Percentiles rank a stretch among this genome's conserved stretches.
Conservation (phyloP, 2,329 filamentous ascomycete species). For the Penicillium verrucosum region DNA sequence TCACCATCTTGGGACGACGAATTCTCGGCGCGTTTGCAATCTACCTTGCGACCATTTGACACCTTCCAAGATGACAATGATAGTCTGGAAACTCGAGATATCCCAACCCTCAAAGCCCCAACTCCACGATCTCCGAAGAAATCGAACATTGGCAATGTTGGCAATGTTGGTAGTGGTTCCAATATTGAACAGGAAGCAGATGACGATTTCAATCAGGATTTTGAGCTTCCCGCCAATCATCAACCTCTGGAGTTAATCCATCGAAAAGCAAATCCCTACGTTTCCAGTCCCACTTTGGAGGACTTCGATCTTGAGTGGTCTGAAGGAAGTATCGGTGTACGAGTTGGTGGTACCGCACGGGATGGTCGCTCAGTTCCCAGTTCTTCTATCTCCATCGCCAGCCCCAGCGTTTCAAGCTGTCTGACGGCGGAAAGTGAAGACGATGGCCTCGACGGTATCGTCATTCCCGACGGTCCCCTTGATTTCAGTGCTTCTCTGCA, state of each 20-base stretch:
- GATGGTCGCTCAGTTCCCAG: slow-evolving; percentile 77
- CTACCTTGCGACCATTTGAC: slow-evolving; percentile 56
- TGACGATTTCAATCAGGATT: slow-evolving; percentile 68
- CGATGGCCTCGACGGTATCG: slow-evolving; percentile 83
- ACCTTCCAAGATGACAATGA: slow-evolving; percentile 62
- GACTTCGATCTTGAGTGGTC: slow-evolving; percentile 84
- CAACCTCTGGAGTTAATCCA: slow-evolving; percentile 60
- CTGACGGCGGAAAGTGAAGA: slow-evolving; percentile 91
- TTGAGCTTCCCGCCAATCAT: slow-evolving; percentile 67
- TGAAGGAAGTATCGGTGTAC: slow-evolving; percentile 86
- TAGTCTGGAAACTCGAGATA: slow-evolving; percentile 61
- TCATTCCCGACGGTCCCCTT: slow-evolving; percentile 78
- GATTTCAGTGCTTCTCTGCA: slow-evolving; percentile 77
- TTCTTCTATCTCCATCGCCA: slow-evolving; percentile 83
- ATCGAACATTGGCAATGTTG: slow-evolving; percentile 40
- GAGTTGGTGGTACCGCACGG: slow-evolving; percentile 80
- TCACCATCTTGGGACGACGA: slow-evolving; percentile 31
- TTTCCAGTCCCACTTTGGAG: slow-evolving; percentile 60
- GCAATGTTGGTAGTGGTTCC: slow-evolving; percentile 29
- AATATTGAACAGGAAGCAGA: slow-evolving; percentile 51
- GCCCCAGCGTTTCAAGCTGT: slow-evolving; percentile 87
- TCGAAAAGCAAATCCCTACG: slow-evolving; percentile 60
- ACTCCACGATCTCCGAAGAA: slow-evolving; percentile 56
- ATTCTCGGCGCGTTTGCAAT: slow-evolving; percentile 53
- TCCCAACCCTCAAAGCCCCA: slow-evolving; percentile 65